Percentiles rank a stretch among this genome's conserved stretches.
phyloP scores from a whole-genome alignment of 768 basidiomycete genomes.

The Trichaptum fuscoviolaceum region DNA sequence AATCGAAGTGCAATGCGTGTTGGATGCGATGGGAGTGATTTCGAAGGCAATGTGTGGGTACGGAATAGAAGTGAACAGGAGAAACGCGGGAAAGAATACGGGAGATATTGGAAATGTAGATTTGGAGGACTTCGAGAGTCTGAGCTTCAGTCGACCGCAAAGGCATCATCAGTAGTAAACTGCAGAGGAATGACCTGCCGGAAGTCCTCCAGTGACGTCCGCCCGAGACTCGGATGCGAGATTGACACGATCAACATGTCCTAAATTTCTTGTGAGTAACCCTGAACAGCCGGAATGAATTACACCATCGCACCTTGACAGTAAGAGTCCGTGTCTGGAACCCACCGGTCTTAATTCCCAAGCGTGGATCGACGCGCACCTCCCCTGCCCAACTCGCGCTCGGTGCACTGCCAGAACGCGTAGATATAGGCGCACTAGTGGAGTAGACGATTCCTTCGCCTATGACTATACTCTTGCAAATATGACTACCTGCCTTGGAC shows the following conservation, averaged over 20 bases:
- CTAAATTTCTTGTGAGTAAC: background rate
- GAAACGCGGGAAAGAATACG: background rate
- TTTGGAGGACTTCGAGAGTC: background rate
- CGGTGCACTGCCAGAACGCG: background rate
- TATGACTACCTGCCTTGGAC: background rate
- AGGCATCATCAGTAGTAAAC: constrained; percentile 1
- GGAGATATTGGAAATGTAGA: background rate
- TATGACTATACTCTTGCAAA: background rate
- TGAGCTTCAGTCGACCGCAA: background rate
- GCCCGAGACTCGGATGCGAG: constrained; percentile 15
- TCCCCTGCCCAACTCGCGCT: background rate
- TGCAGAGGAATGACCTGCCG: constrained; percentile 30
- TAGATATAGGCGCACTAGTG: background rate
- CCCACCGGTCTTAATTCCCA: background rate
- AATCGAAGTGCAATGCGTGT: background rate
- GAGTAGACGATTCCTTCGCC: background rate
- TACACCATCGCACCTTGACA: background rate
- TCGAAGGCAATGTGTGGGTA: background rate
- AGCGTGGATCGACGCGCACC: background rate
- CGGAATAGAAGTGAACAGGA: background rate
- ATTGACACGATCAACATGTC: constrained; percentile 4
- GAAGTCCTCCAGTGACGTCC: constrained; percentile 47
- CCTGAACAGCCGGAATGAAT: background rate
- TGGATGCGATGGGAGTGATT: background rate
- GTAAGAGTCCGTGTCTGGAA: background rate